Conservation (phyloP, 768 basidiomycete species). For the Saitozyma sp. region DNA sequence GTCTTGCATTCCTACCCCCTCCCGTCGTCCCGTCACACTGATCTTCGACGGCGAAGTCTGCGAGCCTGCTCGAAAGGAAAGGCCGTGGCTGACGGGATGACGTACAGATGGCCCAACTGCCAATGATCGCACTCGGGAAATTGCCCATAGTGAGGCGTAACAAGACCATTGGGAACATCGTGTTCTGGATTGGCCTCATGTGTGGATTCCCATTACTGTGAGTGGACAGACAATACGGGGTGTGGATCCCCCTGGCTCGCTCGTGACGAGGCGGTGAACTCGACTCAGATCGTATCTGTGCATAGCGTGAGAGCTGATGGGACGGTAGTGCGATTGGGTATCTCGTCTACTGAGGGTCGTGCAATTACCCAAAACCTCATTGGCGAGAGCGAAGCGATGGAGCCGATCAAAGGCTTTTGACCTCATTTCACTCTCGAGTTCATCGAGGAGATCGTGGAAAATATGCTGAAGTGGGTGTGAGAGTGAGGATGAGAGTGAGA, state of each 20-base stretch:
- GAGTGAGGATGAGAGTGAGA: conserved; percentile 14
- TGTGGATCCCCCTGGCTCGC: too few species aligned
- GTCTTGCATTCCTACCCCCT: background rate
- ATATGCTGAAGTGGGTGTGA: too few species aligned
- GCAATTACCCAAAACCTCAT: conserved; percentile 9
- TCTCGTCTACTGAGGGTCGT: conserved; percentile 8
- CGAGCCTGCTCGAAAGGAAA: background rate
- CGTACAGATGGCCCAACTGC: conserved; percentile 78
- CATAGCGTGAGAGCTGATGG: too few species aligned
- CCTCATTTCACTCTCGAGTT: too few species aligned
- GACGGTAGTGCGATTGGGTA: conserved; percentile 14
- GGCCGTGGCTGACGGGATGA: background rate
- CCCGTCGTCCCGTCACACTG: background rate
- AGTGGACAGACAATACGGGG: conserved; percentile 13
- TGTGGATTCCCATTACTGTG: conserved; percentile 83
- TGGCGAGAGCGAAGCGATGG: too few species aligned
- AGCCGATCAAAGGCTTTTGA: too few species aligned
- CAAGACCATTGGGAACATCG: conserved; percentile 67
- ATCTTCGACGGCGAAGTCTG: background rate
- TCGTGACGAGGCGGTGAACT: too few species aligned
- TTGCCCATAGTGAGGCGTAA: conserved; percentile 76
- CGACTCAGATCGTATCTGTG: too few species aligned
- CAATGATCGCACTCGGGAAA: conserved; percentile 78
- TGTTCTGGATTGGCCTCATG: conserved; percentile 88
- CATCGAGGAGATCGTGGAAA: too few species aligned